Conservation (phyloP, 495 filamentous ascomycete genomes). For the Cryomyces minteri region DNA sequence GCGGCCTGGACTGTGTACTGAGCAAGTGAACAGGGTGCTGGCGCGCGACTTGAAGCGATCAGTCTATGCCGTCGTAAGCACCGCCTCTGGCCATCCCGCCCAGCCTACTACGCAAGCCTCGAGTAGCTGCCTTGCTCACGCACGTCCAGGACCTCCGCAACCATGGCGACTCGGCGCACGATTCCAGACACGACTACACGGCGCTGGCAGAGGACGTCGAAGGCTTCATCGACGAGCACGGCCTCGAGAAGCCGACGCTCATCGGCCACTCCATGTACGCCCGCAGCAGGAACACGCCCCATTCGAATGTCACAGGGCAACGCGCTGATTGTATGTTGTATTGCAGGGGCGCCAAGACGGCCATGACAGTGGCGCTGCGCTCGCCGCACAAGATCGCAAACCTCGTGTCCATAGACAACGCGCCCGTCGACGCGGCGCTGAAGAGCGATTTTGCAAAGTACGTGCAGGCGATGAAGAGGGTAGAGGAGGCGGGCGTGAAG, state of each 20-base stretch:
- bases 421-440: constrained; percentile 62
- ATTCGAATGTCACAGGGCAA: not conserved
- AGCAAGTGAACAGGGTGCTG: constrained; percentile 39
- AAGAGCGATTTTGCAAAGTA: constrained; percentile 62
- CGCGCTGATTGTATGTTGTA: not conserved
- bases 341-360: constrained; percentile 76
- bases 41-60: constrained; percentile 64
- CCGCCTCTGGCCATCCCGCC: not conserved
- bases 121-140: not conserved
- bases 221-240: constrained; percentile 59
- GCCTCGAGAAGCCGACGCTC: constrained; percentile 47
- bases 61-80: constrained; percentile 63
- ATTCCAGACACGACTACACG: constrained; percentile 58
- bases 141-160: constrained; percentile 66
- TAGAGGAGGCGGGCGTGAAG: constrained; percentile 46
- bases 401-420: constrained; percentile 81
- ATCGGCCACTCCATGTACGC: constrained; percentile 91
- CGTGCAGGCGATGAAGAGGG: constrained; percentile 64
- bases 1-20: constrained; percentile 1
- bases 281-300: not conserved
- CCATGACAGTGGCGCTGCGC: constrained; percentile 70
- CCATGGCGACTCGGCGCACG: constrained; percentile 79
- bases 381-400: constrained; percentile 42
- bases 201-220: constrained; percentile 78
- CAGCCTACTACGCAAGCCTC: not conserved